A percentile compares a stretch with the other conserved stretches of the same genome.
Conservation (phyloP, 495 filamentous ascomycete genomes). For the Podospora didyma region DNA sequence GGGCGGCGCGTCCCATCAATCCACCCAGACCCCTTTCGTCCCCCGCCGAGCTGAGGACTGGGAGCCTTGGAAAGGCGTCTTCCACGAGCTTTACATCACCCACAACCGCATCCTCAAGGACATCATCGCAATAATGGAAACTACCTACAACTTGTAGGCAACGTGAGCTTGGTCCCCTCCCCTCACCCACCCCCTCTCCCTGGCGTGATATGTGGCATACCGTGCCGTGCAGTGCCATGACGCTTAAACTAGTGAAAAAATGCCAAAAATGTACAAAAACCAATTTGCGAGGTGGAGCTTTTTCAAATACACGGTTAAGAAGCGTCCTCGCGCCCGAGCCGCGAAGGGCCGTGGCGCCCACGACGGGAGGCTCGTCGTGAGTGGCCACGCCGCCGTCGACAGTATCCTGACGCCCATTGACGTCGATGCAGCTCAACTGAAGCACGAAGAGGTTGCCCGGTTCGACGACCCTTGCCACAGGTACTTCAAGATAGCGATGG, state of each 20-base stretch:
- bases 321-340: constrained; percentile 11
- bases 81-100: constrained; percentile 30
- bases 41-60: constrained; percentile 26
- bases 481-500: constrained; percentile 28
- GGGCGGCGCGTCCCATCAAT: constrained; percentile 1
- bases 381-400: constrained; percentile 6
- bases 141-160: constrained; percentile 21
- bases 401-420: constrained; percentile 11
- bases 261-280: constrained; percentile 34
- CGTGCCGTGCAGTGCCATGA: background rate
- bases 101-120: constrained; percentile 28
- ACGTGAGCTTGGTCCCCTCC: constrained; percentile 30
- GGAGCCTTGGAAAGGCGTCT: constrained; percentile 27
- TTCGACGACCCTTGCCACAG: constrained; percentile 27
- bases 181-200: background rate
- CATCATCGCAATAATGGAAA: constrained; percentile 29
- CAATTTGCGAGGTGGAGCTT: constrained; percentile 29
- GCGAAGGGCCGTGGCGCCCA: constrained; percentile 2
- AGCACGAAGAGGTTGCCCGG: constrained; percentile 17
- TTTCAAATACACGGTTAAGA: constrained; percentile 31
- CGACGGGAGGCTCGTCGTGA: constrained; percentile 5
- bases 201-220: background rate
- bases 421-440: constrained; percentile 14
- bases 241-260: constrained; percentile 1
- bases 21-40: constrained; percentile 7